phyloP scores from a whole-genome alignment of 108 stramenopile species.

The Nannochloropsis granulata region DNA sequence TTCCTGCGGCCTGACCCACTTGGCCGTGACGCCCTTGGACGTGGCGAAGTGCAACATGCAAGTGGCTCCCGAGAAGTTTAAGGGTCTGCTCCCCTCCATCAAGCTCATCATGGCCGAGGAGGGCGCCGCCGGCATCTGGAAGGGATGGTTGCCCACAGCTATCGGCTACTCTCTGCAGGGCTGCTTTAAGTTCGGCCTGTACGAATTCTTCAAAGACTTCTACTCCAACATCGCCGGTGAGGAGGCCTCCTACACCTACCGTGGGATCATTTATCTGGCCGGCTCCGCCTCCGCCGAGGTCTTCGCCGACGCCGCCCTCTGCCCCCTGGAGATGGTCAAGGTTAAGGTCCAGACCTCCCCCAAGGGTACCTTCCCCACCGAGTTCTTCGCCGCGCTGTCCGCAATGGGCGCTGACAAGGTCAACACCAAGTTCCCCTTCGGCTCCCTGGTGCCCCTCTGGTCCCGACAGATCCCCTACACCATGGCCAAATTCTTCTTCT shows the following conservation, averaged over 20 bases:
- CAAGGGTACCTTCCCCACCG: slow-evolving; percentile 20
- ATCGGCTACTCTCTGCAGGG: slow-evolving; percentile 2
- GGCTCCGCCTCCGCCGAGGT: slow-evolving; percentile 26
- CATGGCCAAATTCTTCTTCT: slow-evolving; percentile 34
- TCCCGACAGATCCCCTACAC: slow-evolving; percentile 29
- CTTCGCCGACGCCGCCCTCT: slow-evolving; percentile 24
- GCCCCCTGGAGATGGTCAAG: slow-evolving; percentile 29
- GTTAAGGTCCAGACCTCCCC: slow-evolving; percentile 17
- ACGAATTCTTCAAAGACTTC: slow-evolving; percentile 42
- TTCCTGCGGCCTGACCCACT: slow-evolving; percentile 35
- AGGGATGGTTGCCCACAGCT: not conserved
- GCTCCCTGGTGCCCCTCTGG: slow-evolving; percentile 20
- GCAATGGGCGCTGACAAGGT: slow-evolving; percentile 2
- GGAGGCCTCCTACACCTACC: slow-evolving; percentile 15
- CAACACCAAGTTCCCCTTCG: slow-evolving; percentile 7
- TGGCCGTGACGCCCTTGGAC: slow-evolving; percentile 33
- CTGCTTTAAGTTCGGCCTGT: slow-evolving; percentile 32
- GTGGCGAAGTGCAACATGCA: slow-evolving; percentile 43
- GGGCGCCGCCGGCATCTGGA: slow-evolving; percentile 10
- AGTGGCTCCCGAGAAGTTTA: slow-evolving; percentile 30
- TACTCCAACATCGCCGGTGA: slow-evolving; percentile 29
- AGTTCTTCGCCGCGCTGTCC: slow-evolving; percentile 15
- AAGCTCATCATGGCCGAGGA: slow-evolving; percentile 23
- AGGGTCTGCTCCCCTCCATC: slow-evolving; percentile 12
- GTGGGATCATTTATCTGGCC: slow-evolving; percentile 18